A percentile compares a stretch with the other conserved stretches of the same genome.
These are phyloP conservation scores for Cercospora zeina DNA, from an alignment of 2,329 filamentous ascomycete genomes.

Conservation along the genomic window DNA sequence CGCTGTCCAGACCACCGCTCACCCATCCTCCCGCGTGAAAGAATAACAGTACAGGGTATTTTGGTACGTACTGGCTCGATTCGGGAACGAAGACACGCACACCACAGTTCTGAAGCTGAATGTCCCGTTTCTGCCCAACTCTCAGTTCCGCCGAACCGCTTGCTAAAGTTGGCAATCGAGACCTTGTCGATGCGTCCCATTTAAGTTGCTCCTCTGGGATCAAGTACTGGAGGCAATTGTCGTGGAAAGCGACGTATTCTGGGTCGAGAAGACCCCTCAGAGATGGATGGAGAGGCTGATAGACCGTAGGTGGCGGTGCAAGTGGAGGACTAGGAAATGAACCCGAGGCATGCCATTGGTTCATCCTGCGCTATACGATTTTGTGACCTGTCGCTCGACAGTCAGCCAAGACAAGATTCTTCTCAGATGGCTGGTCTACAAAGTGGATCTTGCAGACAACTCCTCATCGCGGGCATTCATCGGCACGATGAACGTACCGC, in stretches of 20 bases:
- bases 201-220: conserved; percentile 23
- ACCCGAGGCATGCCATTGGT: conserved; percentile 17
- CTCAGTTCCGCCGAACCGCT: conserved; percentile 20
- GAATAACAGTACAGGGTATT: conserved; percentile 17
- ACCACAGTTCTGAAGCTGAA: conserved; percentile 22
- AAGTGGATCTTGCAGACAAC: neutral
- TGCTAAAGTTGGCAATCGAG: conserved; percentile 17
- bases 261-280: conserved; percentile 26
- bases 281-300: conserved; percentile 25
- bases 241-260: conserved; percentile 29
- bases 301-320: conserved; percentile 5
- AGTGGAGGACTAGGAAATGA: conserved; percentile 11
- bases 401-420: neutral
- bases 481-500: neutral
- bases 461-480: conserved; percentile 1
- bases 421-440: neutral
- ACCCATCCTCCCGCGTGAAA: conserved; percentile 25
- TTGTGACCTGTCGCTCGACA: neutral
- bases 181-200: conserved; percentile 25
- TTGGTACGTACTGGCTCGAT: conserved; percentile 15
- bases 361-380: conserved; percentile 12
- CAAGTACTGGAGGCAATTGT: conserved; percentile 26
- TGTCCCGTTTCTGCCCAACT: conserved; percentile 22
- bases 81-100: conserved; percentile 28
- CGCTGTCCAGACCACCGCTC: conserved; percentile 26